phyloP scores from a whole-genome alignment of 2,329 filamentous ascomycete species.

The Exserohilum rostratum region DNA sequence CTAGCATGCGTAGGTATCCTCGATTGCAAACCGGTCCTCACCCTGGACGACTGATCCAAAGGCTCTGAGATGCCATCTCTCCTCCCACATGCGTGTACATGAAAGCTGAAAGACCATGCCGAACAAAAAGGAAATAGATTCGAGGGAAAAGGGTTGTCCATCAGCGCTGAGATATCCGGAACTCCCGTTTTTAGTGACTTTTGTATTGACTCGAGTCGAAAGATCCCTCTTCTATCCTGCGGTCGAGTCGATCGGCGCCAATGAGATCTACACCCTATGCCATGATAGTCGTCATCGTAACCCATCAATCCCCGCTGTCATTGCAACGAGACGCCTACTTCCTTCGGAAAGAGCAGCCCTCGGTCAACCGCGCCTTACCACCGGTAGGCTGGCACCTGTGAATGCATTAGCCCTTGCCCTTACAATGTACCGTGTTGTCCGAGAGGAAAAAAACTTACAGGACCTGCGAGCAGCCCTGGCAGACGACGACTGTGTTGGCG shows the following conservation, averaged over 20 bases:
- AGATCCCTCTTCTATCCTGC: conserved; percentile 54
- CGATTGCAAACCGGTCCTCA: conserved; percentile 53
- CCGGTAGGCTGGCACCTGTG: conserved; percentile 89
- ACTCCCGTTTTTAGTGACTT: conserved; percentile 50
- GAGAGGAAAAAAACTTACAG: conserved; percentile 57
- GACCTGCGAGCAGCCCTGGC: conserved; percentile 97
- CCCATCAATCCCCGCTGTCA: conserved; percentile 42
- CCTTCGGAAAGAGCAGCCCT: conserved; percentile 99
- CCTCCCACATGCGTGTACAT: conserved; percentile 53
- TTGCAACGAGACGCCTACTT: conserved; percentile 74
- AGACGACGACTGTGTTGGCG: conserved; percentile 99
- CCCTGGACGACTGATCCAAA: conserved; percentile 45
- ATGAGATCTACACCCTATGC: conserved; percentile 49
- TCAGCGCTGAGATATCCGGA: conserved; percentile 54
- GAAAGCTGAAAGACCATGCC: conserved; percentile 48
- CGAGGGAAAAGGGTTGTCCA: conserved; percentile 47
- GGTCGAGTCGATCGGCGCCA: conserved; percentile 50
- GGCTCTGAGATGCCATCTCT: conserved; percentile 51
- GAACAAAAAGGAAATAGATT: conserved; percentile 47
- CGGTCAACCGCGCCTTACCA: conserved; percentile 97
- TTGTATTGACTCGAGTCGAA: conserved; percentile 51
- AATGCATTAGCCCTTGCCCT: conserved; percentile 32
- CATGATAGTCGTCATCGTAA: conserved; percentile 49
- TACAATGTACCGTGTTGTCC: conserved; percentile 3
- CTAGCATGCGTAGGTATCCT: conserved; percentile 56